phyloP scores from a whole-genome alignment of 78 protist genomes.

The Dictyostelium purpureum region DNA sequence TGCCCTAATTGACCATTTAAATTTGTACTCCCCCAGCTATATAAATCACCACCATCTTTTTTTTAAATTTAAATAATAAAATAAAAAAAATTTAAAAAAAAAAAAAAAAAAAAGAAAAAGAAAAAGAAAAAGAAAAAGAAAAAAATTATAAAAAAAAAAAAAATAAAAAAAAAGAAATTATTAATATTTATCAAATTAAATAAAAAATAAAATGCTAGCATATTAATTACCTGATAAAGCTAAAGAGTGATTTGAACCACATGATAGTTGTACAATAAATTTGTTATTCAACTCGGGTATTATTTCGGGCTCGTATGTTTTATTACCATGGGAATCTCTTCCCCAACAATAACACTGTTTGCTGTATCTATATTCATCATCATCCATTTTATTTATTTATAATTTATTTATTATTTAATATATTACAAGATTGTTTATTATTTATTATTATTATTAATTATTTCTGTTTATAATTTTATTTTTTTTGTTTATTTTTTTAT shows the following conservation, averaged over 20 bases:
- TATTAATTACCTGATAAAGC: slow-evolving; percentile 14
- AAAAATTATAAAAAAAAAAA: too few species aligned
- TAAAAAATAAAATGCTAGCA: background rate
- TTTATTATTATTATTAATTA: too few species aligned
- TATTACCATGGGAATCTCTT: background rate
- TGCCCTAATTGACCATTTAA: slow-evolving; percentile 75
- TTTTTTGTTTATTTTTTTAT: too few species aligned
- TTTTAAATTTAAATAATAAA: background rate
- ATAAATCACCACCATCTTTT: slow-evolving; percentile 58
- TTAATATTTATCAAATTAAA: too few species aligned
- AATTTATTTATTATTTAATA: too few species aligned
- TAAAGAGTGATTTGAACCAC: slow-evolving; percentile 12
- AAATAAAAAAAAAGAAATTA: too few species aligned
- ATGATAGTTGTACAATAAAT: background rate
- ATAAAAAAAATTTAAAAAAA: too few species aligned
- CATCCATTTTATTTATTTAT: background rate
- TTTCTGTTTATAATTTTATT: too few species aligned
- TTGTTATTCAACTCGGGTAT: background rate
- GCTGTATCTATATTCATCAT: background rate
- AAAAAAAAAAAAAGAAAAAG: too few species aligned
- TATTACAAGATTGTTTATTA: too few species aligned
- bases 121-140: too few species aligned
- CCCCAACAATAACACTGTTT: background rate
- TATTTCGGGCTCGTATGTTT: background rate
- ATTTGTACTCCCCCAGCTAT: slow-evolving; percentile 71